Evolutionary conservation across 1,284 basidiomycete genomes (phyloP).

Genomic region (Sporisorium scitamineum): DNA sequence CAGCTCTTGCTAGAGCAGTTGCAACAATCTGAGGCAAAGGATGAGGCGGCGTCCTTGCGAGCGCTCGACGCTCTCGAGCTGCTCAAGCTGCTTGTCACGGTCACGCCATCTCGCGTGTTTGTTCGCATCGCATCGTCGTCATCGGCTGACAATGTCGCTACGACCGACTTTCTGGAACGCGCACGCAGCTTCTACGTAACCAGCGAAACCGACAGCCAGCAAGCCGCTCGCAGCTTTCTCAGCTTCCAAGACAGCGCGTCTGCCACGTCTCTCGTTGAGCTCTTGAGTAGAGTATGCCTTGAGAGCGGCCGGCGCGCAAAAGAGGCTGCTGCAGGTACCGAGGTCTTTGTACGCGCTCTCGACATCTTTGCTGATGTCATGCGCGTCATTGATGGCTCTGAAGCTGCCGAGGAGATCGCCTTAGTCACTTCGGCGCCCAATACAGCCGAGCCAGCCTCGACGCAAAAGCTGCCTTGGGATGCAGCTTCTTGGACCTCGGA

Average conservation of each 20-base stretch:
- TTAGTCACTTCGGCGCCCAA: slow-evolving; percentile 15
- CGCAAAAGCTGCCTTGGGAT: slow-evolving; percentile 38
- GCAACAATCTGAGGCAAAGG: neutral
- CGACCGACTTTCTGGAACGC: slow-evolving; percentile 33
- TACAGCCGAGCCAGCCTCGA: neutral
- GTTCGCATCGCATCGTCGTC: slow-evolving; percentile 23
- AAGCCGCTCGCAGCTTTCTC: slow-evolving; percentile 41
- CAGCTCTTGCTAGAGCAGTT: slow-evolving; percentile 38
- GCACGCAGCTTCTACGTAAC: slow-evolving; percentile 41
- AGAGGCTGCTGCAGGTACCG: slow-evolving; percentile 1
- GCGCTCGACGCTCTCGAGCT: slow-evolving; percentile 44
- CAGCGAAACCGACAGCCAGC: slow-evolving; percentile 50
- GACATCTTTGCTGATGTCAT: slow-evolving; percentile 49
- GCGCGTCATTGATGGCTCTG: slow-evolving; percentile 41
- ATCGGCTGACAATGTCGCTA: neutral
- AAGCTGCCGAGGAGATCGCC: slow-evolving; percentile 30
- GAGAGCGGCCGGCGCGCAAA: slow-evolving; percentile 9
- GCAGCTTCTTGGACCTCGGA: slow-evolving; percentile 21
- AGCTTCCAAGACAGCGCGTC: slow-evolving; percentile 42
- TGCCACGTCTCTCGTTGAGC: slow-evolving; percentile 32
- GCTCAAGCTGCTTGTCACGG: slow-evolving; percentile 49
- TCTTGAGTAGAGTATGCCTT: slow-evolving; percentile 27
- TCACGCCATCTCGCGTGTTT: slow-evolving; percentile 58
- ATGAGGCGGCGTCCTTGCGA: neutral
- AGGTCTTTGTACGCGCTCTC: slow-evolving; percentile 41